phyloP scores from a whole-genome alignment of 805 yeast species.

The Cyberlindnera suaveolens region DNA sequence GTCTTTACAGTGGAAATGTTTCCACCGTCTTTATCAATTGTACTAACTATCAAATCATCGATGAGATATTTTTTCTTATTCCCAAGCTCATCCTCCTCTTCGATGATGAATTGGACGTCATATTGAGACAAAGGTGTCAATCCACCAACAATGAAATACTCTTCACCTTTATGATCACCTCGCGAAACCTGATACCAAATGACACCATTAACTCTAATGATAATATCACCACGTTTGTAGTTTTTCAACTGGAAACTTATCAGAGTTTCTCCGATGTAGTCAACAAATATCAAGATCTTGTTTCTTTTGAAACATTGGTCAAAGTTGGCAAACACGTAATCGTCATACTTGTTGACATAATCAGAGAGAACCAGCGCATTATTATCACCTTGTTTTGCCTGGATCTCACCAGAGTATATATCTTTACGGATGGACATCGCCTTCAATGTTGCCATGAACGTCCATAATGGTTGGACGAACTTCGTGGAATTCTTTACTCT shows the following conservation, averaged over 20 bases:
- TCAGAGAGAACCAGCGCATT: constrained; percentile 20
- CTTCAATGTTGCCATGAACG: constrained; percentile 43
- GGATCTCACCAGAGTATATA: constrained; percentile 35
- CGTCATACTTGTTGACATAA: constrained; percentile 20
- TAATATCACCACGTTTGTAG: constrained; percentile 34
- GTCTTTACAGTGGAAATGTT: constrained; percentile 25
- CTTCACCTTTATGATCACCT: constrained; percentile 40
- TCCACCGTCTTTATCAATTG: constrained; percentile 22
- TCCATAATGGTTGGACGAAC: constrained; percentile 45
- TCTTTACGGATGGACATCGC: constrained; percentile 42
- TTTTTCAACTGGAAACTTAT: constrained; percentile 45
- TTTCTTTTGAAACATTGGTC: constrained; percentile 23
- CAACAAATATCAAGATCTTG: constrained; percentile 34
- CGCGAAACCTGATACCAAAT: constrained; percentile 62
- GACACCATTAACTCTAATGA: constrained; percentile 55
- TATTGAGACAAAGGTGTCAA: constrained; percentile 60
- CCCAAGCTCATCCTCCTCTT: constrained; percentile 23
- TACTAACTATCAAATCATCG: constrained; percentile 34
- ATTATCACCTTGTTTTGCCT: constrained; percentile 10
- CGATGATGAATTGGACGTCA: constrained; percentile 41
- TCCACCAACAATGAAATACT: constrained; percentile 55
- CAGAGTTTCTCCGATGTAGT: constrained; percentile 46
- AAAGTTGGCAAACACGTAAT: constrained; percentile 26
- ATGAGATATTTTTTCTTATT: constrained; percentile 28
- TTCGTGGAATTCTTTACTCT: constrained; percentile 12